Percentiles rank a stretch among this genome's conserved stretches.
Conservation (phyloP, 352 stramenopile species). For the Elongisporangium undulatum region DNA sequence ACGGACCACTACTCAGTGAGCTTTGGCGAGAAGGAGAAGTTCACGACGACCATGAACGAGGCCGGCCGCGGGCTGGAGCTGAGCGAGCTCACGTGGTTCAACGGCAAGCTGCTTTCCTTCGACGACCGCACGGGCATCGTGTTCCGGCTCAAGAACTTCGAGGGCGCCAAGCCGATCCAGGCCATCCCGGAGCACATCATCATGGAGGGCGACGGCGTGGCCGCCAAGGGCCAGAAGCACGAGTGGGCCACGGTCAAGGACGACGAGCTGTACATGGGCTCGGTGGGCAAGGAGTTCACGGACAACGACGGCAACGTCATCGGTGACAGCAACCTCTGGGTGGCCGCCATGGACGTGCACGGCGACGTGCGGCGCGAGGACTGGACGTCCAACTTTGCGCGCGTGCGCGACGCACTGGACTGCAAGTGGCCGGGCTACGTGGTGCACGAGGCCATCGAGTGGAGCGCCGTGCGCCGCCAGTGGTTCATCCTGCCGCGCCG, state of each 20-base stretch:
- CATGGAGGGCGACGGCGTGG: constrained; percentile 95
- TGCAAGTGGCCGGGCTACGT: constrained; percentile 92
- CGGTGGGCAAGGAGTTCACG: constrained; percentile 94
- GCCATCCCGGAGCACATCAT: constrained; percentile 94
- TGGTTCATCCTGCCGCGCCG: constrained; percentile 98
- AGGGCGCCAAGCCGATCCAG: constrained; percentile 61
- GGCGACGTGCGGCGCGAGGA: constrained; percentile 87
- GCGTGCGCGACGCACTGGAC: constrained; percentile 89
- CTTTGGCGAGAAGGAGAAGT: constrained; percentile 67
- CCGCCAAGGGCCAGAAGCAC: constrained; percentile 98
- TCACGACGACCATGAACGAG: constrained; percentile 90
- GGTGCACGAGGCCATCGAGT: constrained; percentile 98
- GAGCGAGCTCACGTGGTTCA: constrained; percentile 89
- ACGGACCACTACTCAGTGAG: constrained; percentile 49
- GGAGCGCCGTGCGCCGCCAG: constrained; percentile 91
- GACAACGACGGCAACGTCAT: constrained; percentile 89
- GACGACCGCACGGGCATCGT: constrained; percentile 98
- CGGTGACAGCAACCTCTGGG: constrained; percentile 97
- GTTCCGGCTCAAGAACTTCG: constrained; percentile 94
- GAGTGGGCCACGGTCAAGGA: constrained; percentile 99
- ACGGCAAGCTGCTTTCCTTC: constrained; percentile 91
- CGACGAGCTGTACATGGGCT: constrained; percentile 96
- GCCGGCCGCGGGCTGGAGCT: constrained; percentile 95
- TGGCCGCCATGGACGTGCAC: constrained; percentile 87
- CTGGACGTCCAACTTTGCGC: constrained; percentile 93